Evolutionary conservation across 2,329 filamentous ascomycete genomes (phyloP), one percentile per base, ranked within the genome.

Genomic region (Neonectria magnoliae): DNA sequence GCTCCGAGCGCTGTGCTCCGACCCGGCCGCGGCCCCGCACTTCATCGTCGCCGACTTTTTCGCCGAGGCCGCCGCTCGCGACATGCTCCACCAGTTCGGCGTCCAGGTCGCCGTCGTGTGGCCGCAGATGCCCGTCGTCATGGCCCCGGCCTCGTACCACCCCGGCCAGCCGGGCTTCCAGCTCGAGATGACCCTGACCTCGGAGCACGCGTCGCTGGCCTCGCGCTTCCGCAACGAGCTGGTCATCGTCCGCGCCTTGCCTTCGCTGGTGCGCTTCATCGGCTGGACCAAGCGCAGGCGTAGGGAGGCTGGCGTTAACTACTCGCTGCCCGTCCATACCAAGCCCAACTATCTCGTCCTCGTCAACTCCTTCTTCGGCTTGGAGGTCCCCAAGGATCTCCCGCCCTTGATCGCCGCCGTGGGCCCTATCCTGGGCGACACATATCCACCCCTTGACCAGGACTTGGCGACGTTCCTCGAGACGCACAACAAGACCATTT

Each of bases 21-120:
- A 75, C 45, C 54, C 65, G 5, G 66, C 60, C 1, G 75, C 69
- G 2, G 68, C 71, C 13, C 81, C 81, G 0, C 76, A 79, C 65
- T 75, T 83, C 57, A 80, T 83, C 25, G 60, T 83, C 3, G 78
- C 80, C 0, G 81, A 83, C 57, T 83, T 81, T 73, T 81, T 82
- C 42, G 79, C 79, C 29, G 80, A 83, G 7, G 75, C 77, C 4
- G 80, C 79, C 0, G 79, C 76, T 3, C 71, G 76, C 50, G 82
- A 83, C 59, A 80, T 83, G 51, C 74, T 77, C 6, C 61, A 70
- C 18, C 73, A 82, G 66, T 77, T 77, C 36, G 68, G 71, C 14
- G 62, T 83, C 4, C 81, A 81, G 2, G 69, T 82, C 10, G 38
- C 38, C 8, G 3, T 44, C 22, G 71, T 81, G 11, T 80, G 76